These are phyloP conservation scores for Wickerhamiella allomyrinae DNA, from an alignment of 805 yeast species.

Conservation along the genomic window DNA sequence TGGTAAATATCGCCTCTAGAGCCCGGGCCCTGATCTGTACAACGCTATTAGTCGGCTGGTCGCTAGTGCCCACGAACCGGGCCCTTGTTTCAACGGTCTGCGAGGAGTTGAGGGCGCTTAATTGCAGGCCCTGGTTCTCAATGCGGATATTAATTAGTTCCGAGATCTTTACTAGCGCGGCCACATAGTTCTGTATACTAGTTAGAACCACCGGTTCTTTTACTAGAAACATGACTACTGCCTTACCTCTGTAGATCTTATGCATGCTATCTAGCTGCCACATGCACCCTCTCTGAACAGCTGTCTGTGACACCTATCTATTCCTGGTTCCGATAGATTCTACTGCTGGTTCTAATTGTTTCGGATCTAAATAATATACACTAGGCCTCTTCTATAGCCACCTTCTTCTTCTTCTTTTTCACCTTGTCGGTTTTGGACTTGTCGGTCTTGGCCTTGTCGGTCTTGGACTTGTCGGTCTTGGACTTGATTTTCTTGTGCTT, in stretches of 20 bases:
- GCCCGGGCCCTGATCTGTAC: conserved; percentile 15
- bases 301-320: too few species aligned
- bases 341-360: too few species aligned
- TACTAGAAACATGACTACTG: conserved; percentile 1
- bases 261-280: too few species aligned
- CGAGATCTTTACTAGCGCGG: conserved; percentile 1
- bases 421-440: neutral
- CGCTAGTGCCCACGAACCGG: conserved; percentile 5
- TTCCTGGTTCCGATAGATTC: too few species aligned
- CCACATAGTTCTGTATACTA: neutral
- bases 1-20: conserved; percentile 11
- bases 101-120: conserved; percentile 14
- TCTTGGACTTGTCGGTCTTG: neutral
- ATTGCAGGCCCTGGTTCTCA: conserved; percentile 5
- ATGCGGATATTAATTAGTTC: conserved; percentile 5
- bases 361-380: too few species aligned
- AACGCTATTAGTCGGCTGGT: neutral
- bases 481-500: conserved; percentile 2
- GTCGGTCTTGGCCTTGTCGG: neutral
- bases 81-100: conserved; percentile 12
- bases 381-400: neutral
- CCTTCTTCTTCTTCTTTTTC: neutral
- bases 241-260: too few species aligned
- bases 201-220: neutral
- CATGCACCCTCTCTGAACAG: too few species aligned